Conservation (phyloP, 164 flowering plant species). For the Cinnamomum chago region DNA sequence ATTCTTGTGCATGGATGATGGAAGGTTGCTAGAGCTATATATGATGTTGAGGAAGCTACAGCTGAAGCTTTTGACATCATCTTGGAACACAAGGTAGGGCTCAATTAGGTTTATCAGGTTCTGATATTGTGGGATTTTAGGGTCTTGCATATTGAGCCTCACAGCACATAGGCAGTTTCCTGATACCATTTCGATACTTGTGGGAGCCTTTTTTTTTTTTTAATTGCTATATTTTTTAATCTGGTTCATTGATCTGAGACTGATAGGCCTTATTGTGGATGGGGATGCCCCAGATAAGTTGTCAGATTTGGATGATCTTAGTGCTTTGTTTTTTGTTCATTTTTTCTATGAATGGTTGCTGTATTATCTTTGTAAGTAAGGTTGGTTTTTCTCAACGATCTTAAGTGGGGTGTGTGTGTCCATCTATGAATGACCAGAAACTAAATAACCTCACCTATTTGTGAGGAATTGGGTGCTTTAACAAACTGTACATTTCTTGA, state of each 20-base stretch:
- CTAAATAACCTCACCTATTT: too few species aligned
- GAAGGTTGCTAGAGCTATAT: slow-evolving; percentile 76
- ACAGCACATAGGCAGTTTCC: not conserved
- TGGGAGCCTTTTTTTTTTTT: too few species aligned
- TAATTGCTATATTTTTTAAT: too few species aligned
- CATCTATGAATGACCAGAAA: too few species aligned
- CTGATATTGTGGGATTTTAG: not conserved
- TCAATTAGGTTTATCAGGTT: slow-evolving; percentile 1
- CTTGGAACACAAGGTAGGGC: slow-evolving; percentile 63
- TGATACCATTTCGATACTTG: not conserved
- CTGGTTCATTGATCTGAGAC: not conserved
- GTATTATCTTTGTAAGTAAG: too few species aligned
- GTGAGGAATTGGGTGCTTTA: not conserved
- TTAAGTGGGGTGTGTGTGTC: too few species aligned
- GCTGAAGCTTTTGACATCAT: slow-evolving; percentile 81
- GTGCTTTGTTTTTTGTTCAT: not conserved
- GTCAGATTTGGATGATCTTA: not conserved
- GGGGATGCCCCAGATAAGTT: not conserved
- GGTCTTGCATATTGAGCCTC: not conserved
- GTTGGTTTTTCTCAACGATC: too few species aligned
- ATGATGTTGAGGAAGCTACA: slow-evolving; percentile 96
- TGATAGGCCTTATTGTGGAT: not conserved
- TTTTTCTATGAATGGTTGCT: too few species aligned
- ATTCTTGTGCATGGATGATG: slow-evolving; percentile 10
- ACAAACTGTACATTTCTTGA: too few species aligned